Evolutionary conservation across 192 early-diverging fungal genomes (phyloP).

Genomic region (Dimargaris cristalligena): DNA sequence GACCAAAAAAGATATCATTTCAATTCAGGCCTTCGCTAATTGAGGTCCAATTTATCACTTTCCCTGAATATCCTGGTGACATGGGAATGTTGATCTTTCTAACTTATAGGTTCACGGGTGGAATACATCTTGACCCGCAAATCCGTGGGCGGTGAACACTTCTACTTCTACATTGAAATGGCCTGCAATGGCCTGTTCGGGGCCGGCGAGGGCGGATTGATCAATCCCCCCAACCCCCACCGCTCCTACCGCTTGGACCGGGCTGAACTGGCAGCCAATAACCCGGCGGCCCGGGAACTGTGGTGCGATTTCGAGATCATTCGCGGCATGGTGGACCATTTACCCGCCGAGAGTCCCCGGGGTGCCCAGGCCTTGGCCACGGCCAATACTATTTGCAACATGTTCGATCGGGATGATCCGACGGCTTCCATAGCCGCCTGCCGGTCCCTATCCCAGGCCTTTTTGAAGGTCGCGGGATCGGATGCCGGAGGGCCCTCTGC

Average conservation of each 20-base stretch:
- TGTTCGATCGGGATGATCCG: conserved; percentile 35
- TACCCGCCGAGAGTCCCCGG: conserved; percentile 49
- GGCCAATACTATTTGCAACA: conserved; percentile 69
- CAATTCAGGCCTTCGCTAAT: too few species aligned
- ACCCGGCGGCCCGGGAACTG: conserved; percentile 50
- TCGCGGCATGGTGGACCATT: conserved; percentile 43
- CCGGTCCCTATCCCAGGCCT: conserved; percentile 32
- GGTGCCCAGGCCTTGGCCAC: conserved; percentile 62
- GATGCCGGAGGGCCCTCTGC: conserved; percentile 12
- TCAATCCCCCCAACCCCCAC: conserved; percentile 50
- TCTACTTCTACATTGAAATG: conserved; percentile 73
- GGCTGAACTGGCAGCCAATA: conserved; percentile 54
- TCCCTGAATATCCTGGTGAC: too few species aligned
- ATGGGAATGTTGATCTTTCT: too few species aligned
- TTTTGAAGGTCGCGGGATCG: conserved; percentile 33
- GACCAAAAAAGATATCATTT: too few species aligned
- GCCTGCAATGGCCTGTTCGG: conserved; percentile 93
- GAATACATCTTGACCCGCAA: conserved; percentile 31
- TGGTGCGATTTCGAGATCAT: conserved; percentile 66
- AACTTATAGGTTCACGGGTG: conserved; percentile 22
- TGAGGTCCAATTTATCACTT: too few species aligned
- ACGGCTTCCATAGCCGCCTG: conserved; percentile 22
- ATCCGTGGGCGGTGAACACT: conserved; percentile 31
- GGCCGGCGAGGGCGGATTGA: conserved; percentile 38
- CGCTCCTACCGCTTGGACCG: conserved; percentile 37